Evolutionary conservation across 495 filamentous ascomycete genomes (phyloP).

Genomic region (Daldinia childiae): DNA sequence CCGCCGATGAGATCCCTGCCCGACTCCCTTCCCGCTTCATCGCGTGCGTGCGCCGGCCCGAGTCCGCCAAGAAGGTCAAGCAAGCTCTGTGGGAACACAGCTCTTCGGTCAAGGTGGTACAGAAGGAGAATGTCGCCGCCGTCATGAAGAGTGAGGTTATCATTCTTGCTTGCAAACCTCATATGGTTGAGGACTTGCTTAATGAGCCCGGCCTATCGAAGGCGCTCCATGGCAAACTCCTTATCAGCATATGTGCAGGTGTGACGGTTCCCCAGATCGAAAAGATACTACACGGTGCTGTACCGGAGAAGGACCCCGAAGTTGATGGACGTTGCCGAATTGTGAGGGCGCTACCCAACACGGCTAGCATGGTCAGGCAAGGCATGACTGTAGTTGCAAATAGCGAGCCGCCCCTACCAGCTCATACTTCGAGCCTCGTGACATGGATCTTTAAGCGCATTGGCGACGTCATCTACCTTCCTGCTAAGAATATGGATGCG

Average conservation of each 20-base stretch:
- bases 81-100: conserved; percentile 63
- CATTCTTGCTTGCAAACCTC: conserved; percentile 80
- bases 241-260: conserved; percentile 89
- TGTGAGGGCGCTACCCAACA: conserved; percentile 84
- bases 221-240: conserved; percentile 77
- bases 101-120: conserved; percentile 55
- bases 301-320: conserved; percentile 48
- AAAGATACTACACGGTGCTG: conserved; percentile 62
- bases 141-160: conserved; percentile 69
- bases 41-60: conserved; percentile 73
- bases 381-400: conserved; percentile 82
- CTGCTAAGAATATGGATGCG: conserved; percentile 74
- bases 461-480: conserved; percentile 71
- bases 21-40: conserved; percentile 77
- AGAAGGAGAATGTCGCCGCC: conserved; percentile 67
- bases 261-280: conserved; percentile 72
- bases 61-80: conserved; percentile 70
- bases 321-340: conserved; percentile 62
- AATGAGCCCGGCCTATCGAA: conserved; percentile 69
- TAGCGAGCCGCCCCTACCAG: conserved; percentile 64
- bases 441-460: conserved; percentile 82
- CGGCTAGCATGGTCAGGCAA: conserved; percentile 72
- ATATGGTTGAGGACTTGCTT: conserved; percentile 73
- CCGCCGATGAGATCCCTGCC: conserved; percentile 59
- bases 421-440: conserved; percentile 63